phyloP scores from a whole-genome alignment of 257 asterid species.

The Lithospermum erythrorhizon region DNA sequence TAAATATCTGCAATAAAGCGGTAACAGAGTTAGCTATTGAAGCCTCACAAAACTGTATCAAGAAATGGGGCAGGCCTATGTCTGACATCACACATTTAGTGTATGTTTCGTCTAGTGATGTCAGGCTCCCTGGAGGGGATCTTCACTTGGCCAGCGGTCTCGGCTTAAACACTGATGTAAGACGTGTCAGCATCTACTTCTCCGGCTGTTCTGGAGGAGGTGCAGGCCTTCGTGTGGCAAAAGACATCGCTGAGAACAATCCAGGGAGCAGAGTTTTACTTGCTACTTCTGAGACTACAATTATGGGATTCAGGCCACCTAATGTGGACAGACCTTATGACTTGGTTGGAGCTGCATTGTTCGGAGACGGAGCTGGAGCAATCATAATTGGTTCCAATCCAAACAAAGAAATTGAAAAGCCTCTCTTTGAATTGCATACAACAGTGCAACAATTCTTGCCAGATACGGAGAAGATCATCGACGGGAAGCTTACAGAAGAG shows the following conservation, averaged over 20 bases:
- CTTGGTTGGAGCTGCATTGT: constrained; percentile 77
- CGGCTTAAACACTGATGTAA: constrained; percentile 56
- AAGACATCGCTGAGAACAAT: constrained; percentile 91
- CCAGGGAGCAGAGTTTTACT: constrained; percentile 73
- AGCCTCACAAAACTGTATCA: constrained; percentile 68
- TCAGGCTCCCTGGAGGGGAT: constrained; percentile 89
- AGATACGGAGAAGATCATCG: constrained; percentile 72
- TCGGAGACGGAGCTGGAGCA: constrained; percentile 95
- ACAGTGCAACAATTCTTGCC: constrained; percentile 77
- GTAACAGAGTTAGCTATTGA: constrained; percentile 90
- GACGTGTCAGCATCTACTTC: constrained; percentile 69
- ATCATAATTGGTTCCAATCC: constrained; percentile 56
- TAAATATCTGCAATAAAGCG: constrained; percentile 79
- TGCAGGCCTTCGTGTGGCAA: constrained; percentile 91
- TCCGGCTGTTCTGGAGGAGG: constrained; percentile 98
- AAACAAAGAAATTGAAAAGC: constrained; percentile 19
- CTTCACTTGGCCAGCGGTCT: constrained; percentile 83
- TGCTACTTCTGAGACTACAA: constrained; percentile 86
- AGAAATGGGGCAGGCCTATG: constrained; percentile 61
- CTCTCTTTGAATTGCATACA: constrained; percentile 67
- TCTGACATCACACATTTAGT: constrained; percentile 81
- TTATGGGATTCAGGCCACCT: constrained; percentile 84
- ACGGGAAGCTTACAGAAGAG: constrained; percentile 79
- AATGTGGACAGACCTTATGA: constrained; percentile 68
- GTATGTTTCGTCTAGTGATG: constrained; percentile 94